These are phyloP conservation scores for Eutrema heterophyllum DNA, from an alignment of 345 rosid genomes.

Conservation along the genomic window DNA sequence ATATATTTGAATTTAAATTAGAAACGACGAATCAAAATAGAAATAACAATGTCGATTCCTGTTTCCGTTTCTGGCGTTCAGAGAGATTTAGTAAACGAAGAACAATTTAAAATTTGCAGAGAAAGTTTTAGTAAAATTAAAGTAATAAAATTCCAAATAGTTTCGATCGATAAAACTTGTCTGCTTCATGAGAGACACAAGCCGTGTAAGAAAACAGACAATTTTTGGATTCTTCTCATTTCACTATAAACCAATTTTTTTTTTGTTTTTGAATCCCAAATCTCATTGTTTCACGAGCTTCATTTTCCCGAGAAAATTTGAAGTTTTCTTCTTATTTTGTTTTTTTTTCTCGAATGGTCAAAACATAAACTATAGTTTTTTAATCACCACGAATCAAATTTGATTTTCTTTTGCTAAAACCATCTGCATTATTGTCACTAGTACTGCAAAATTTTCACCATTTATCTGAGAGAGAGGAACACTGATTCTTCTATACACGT, in stretches of 20 bases:
- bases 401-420: not conserved
- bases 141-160: conserved; percentile 6
- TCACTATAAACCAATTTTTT: not conserved
- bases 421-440: not conserved
- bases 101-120: conserved; percentile 8
- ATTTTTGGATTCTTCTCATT: conserved; percentile 21
- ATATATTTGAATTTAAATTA: not conserved
- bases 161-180: conserved; percentile 32
- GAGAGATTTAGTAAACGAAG: conserved; percentile 5
- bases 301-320: conserved; percentile 6
- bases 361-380: conserved; percentile 21
- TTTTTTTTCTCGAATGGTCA: conserved; percentile 16
- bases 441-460: not conserved
- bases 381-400: not conserved
- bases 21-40: not conserved
- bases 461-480: conserved; percentile 35
- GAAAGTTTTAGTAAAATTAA: not conserved
- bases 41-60: not conserved
- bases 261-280: conserved; percentile 3
- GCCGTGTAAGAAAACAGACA: conserved; percentile 30
- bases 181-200: conserved; percentile 32
- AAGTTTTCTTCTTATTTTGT: not conserved
- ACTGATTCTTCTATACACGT: conserved; percentile 56
- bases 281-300: conserved; percentile 17
- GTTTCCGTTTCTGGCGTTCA: conserved; percentile 7